Evolutionary conservation across 73 alveolate genomes (phyloP), one percentile per base, ranked within the genome.

Genomic region (Paraurostyla sp.): DNA sequence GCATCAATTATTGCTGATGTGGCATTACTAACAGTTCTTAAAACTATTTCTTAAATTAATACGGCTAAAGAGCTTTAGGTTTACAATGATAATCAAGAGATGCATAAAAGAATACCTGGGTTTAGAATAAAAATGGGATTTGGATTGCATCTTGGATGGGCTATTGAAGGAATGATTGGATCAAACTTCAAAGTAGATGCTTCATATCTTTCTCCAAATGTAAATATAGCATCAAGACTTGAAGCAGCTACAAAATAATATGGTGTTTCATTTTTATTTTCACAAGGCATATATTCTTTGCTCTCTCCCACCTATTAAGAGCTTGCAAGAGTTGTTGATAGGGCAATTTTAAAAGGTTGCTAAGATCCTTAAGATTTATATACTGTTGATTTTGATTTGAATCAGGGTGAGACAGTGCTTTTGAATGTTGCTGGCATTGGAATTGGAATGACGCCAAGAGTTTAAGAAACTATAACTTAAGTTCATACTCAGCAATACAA

Each of bases 111-210:
- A 43, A 63, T 92, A 29, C 92, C 92, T 9, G 73, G 73, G 32
- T 91, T 51, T 63, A 73, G 93, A 71, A 93, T 96, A 13, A 93
- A 91, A 36, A 89, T 96, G 87, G 99, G 99, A 27, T 96, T 96
- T 63, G 99, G 99, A 6, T 84, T 96, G 20, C 99, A 96, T 60
- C 87, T 92, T 25, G 99, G 99, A 2, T 96, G 99, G 99, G 99
- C 98, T 20, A 96, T 96, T 40, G 99, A 96, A 80, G 99, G 98
- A 40, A 92, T 93, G 50, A 92, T 96, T 25, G 99, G 99, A 0
- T 89, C 97, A 6, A 83, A 83, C 73, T 95, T 84, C 85, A 96
- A 96, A 92, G 83, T 94, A 22, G 99, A 96, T 85, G 95, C 98
- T 76, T 93, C 99, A 20, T 96, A 96, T 87, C 80, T 94, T 49